These are phyloP conservation scores for Tuber brumale DNA, from an alignment of 495 filamentous ascomycete species.

Conservation along the genomic window DNA sequence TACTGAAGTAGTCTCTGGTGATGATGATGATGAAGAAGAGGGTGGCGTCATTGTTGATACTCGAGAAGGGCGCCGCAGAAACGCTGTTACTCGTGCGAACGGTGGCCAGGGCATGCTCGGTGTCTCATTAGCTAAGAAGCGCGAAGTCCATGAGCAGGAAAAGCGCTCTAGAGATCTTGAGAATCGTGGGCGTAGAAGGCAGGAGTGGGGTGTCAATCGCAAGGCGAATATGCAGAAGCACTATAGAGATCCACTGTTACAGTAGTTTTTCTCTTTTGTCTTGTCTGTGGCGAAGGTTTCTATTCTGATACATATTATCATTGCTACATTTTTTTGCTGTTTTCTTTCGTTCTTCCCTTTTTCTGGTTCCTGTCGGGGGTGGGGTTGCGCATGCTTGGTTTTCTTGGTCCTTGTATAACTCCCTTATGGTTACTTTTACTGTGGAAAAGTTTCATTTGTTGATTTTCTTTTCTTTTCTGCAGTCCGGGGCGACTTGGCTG, in stretches of 20 bases:
- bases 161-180: constrained; percentile 60
- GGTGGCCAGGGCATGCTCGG: constrained; percentile 71
- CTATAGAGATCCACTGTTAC: constrained; percentile 55
- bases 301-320: constrained; percentile 3
- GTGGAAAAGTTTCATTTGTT: neutral
- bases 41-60: constrained; percentile 40
- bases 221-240: constrained; percentile 67
- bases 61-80: constrained; percentile 50
- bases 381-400: neutral
- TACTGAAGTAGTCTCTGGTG: constrained; percentile 47
- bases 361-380: neutral
- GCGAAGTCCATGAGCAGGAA: constrained; percentile 56
- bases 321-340: neutral
- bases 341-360: neutral
- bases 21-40: constrained; percentile 16
- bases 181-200: constrained; percentile 53
- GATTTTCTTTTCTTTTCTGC: neutral
- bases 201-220: constrained; percentile 59
- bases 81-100: constrained; percentile 59
- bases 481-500: neutral
- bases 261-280: constrained; percentile 14
- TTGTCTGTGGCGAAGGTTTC: neutral
- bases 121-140: constrained; percentile 62
- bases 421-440: neutral
- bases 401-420: neutral